Conservation (phyloP, 1,139 yeast species). For the Lizanozyma gosingica region DNA sequence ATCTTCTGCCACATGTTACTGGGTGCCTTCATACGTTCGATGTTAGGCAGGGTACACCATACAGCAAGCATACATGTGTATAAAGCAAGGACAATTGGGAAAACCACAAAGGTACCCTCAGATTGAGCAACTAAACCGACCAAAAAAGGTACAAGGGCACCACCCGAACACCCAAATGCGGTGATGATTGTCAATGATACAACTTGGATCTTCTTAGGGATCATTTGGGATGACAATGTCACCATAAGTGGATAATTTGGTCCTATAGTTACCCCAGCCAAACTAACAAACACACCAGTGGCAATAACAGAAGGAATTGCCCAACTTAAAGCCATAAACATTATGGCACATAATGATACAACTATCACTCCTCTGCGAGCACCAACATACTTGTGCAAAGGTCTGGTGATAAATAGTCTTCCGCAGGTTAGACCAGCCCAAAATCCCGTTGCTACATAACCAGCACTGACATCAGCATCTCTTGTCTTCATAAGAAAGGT, state of each 20-base stretch:
- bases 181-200: slow-evolving; percentile 46
- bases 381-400: slow-evolving; percentile 32
- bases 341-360: slow-evolving; percentile 23
- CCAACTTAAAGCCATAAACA: slow-evolving; percentile 39
- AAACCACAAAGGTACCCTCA: slow-evolving; percentile 45
- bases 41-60: slow-evolving; percentile 42
- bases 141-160: slow-evolving; percentile 49
- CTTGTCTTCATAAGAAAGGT: slow-evolving; percentile 53
- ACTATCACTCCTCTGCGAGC: slow-evolving; percentile 39
- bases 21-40: slow-evolving; percentile 3
- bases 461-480: slow-evolving; percentile 35
- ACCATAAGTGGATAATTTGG: slow-evolving; percentile 50
- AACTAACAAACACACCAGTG: slow-evolving; percentile 36
- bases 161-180: slow-evolving; percentile 56
- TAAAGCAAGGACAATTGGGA: slow-evolving; percentile 41
- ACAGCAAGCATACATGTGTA: slow-evolving; percentile 25
- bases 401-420: slow-evolving; percentile 38
- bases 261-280: slow-evolving; percentile 44
- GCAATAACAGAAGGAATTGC: slow-evolving; percentile 28
- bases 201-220: slow-evolving; percentile 48
- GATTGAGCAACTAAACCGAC: slow-evolving; percentile 46
- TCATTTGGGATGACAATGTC: slow-evolving; percentile 33
- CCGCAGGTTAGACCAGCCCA: slow-evolving; percentile 68
- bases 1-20: background rate
- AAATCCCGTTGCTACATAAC: slow-evolving; percentile 62